phyloP scores from a whole-genome alignment of 768 basidiomycete genomes.

The Pleurotus tuoliensis region DNA sequence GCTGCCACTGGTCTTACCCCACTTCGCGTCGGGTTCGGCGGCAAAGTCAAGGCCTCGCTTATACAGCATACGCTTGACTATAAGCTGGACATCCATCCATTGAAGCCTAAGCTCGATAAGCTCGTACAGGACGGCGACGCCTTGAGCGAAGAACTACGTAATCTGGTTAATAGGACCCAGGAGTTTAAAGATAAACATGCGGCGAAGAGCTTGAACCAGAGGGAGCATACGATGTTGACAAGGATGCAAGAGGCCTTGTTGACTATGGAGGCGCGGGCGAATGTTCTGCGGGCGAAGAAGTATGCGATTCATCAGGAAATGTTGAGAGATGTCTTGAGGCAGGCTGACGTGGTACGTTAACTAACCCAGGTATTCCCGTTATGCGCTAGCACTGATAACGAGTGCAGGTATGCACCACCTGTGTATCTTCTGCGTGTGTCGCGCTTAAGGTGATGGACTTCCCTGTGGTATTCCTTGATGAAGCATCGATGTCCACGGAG shows the following conservation, averaged over 20 bases:
- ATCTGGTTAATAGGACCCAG: constrained; percentile 12
- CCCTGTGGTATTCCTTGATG: constrained; percentile 90
- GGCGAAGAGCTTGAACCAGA: constrained; percentile 14
- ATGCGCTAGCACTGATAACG: background rate
- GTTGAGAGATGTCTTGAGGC: constrained; percentile 55
- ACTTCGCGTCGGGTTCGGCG: constrained; percentile 68
- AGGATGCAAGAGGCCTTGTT: constrained; percentile 30
- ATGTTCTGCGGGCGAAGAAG: constrained; percentile 34
- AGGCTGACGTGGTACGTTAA: constrained; percentile 68
- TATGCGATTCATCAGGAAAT: constrained; percentile 61
- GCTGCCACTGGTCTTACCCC: constrained; percentile 58
- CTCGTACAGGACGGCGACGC: constrained; percentile 35
- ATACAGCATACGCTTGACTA: constrained; percentile 57
- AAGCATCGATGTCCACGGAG: constrained; percentile 96
- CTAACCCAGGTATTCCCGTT: no score
- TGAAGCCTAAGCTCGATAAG: constrained; percentile 39
- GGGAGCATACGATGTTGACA: constrained; percentile 16
- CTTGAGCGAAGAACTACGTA: constrained; percentile 22
- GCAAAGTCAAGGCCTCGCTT: constrained; percentile 56
- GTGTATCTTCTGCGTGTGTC: constrained; percentile 69
- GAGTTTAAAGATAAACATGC: constrained; percentile 15
- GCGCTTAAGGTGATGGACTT: constrained; percentile 76
- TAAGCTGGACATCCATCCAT: constrained; percentile 59
- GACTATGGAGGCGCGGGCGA: constrained; percentile 22
- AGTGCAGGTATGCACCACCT: constrained; percentile 81